Base-by-base conservation (phyloP, 805 yeast species). In the Lipomyces yamanashiensis region DNA sequence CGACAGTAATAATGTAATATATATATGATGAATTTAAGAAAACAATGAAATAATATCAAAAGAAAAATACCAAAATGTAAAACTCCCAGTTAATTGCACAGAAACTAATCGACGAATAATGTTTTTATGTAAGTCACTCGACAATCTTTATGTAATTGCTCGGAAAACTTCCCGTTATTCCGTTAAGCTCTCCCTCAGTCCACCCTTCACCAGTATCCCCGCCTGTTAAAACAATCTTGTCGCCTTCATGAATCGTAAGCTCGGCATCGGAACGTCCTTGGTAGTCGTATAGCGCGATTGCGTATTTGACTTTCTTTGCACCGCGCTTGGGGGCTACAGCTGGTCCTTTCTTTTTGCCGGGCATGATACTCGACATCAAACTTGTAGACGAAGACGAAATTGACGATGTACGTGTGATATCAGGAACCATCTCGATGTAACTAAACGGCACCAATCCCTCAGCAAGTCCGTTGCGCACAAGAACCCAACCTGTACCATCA, bases 401-500 rank as follows among this genome's bases (percentile, higher is more conserved):
- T 15, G 71, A 67, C 9, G 57, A 34, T 21, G 72, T 47, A 13
- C 71, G 56, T 5, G 58, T 54, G 23, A 48, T 50, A 55, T 54
- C 63, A n/a, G 66, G 66, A 10, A 39, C 50, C 40, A 43, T 74
- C 66, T 86, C 86, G 7, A 92, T 75, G 73, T 93, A 93, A 0
- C 89, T 77, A 0, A 96, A 85, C 1, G 99, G 99, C 3, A 92
- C 97, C 45, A 92, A 79, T 0, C 99, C 99, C 48, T 77, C 78
- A 9, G 75, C 74, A 0, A 84, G 85, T 5, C 82, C 82, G 23
- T 74, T 72, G n/a, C 80, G 79, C 9, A 92, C 85, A 69, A 78
- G 76, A 1, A 96, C 88, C 99, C 99, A 93, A 0, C 99, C 99
- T 17, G 90, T 85, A 0, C 97, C 98, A 67, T 90, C 92, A 73